A percentile compares a stretch with the other conserved stretches of the same genome.
Conservation (phyloP, 495 filamentous ascomycete species). For the Penicillium odoratum region DNA sequence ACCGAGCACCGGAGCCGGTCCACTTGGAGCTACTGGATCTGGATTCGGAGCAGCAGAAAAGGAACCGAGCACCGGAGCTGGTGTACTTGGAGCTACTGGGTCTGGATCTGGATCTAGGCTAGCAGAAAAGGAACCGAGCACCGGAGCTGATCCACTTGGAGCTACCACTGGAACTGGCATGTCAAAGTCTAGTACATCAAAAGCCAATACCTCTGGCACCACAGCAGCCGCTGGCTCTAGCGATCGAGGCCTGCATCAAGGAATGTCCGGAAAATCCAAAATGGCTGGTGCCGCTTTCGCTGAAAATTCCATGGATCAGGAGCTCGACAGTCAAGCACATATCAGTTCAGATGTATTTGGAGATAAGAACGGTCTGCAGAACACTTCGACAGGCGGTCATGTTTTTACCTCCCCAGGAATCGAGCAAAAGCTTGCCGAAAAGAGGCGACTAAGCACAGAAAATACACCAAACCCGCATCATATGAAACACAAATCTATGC, state of each 20-base stretch:
- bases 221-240: neutral
- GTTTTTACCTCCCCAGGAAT: neutral
- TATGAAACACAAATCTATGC: neutral
- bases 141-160: neutral
- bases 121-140: neutral
- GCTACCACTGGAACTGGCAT: neutral
- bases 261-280: neutral
- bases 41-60: neutral
- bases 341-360: constrained; percentile 21
- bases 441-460: constrained; percentile 1
- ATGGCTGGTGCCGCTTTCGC: constrained; percentile 4
- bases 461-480: no score
- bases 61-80: neutral
- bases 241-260: neutral
- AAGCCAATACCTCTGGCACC: neutral
- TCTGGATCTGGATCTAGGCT: no score
- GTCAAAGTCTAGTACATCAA: neutral
- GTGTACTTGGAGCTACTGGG: neutral
- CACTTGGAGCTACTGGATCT: constrained; percentile 3
- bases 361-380: constrained; percentile 1
- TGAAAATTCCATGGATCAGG: constrained; percentile 8
- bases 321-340: constrained; percentile 12
- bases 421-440: constrained; percentile 1
- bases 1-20: neutral
- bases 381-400: constrained; percentile 2